Evolutionary conservation across 495 filamentous ascomycete genomes (phyloP).

Genomic region (Viridothelium virens): DNA sequence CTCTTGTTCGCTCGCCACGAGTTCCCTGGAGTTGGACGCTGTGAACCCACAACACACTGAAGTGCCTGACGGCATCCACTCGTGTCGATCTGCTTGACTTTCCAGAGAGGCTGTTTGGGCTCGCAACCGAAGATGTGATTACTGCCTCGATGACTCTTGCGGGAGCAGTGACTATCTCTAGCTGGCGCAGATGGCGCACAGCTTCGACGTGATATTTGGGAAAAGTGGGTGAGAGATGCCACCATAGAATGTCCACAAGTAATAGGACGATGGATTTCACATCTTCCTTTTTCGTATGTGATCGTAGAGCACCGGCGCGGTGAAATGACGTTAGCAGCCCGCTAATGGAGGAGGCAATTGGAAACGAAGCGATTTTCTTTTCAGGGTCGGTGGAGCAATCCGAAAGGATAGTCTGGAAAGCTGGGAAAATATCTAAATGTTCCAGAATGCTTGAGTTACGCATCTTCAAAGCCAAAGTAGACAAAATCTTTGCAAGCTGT

Average conservation of each 20-base stretch:
- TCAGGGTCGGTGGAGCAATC: conserved; percentile 23
- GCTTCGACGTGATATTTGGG: conserved; percentile 92
- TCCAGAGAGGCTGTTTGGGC: not conserved
- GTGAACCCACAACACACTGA: conserved; percentile 21
- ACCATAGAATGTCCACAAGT: conserved; percentile 66
- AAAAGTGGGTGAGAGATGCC: conserved; percentile 65
- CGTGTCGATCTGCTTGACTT: not conserved
- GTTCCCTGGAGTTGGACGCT: conserved; percentile 8
- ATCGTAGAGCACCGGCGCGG: not conserved
- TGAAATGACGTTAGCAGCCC: conserved; percentile 6
- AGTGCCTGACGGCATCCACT: conserved; percentile 24
- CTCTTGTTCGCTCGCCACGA: conserved; percentile 9
- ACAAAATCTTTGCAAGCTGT: conserved; percentile 43
- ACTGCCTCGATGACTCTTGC: conserved; percentile 66
- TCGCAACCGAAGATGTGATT: conserved; percentile 50
- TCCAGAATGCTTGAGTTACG: conserved; percentile 47
- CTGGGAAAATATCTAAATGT: conserved; percentile 46
- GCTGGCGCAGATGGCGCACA: conserved; percentile 73
- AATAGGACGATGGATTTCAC: conserved; percentile 18
- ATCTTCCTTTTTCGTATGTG: not conserved
- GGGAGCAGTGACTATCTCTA: conserved; percentile 59
- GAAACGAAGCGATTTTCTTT: conserved; percentile 14
- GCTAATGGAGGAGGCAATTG: conserved; percentile 50
- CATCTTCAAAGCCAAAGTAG: conserved; percentile 53
- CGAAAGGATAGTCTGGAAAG: conserved; percentile 41